Evolutionary conservation across 1,284 basidiomycete species (phyloP), one percentile per base, ranked within the genome.

Genomic region (Pisolithus thermaeus): DNA sequence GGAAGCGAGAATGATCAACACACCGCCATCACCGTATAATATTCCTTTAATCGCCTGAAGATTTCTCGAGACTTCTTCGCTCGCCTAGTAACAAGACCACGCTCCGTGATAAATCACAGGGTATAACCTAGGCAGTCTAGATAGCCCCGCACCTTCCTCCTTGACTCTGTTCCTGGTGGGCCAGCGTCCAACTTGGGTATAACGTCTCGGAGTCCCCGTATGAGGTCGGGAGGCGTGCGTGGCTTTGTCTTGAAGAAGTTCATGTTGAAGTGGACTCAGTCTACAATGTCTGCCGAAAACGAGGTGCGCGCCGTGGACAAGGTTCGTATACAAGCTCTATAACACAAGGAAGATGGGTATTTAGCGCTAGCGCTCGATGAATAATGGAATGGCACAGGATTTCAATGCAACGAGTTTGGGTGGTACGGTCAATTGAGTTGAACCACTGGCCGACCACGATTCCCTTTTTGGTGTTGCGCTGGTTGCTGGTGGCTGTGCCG

Each of bases 161-260:
- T 77, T 2, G 79, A 76, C 66, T 96, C 92, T 49, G 79, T 78
- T 12, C 87, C 87, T 18, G 85, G 81, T 37, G 85, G 79, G 2
- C 83, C 79, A 4, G 78, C 68, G 59, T 95, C 93, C 46, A 96
- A 75, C 64, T 79, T 83, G 50, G 80, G 77, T 58, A 95, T 81
- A 52, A 86, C 80, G 65, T 96, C 93, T 46, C 84, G 80, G 48
- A 95, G 74, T 36, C 83, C 78, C 47, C 84, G 79, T 32, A 95
- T 88, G 52, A 92, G 81, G 67, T 96, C 92, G 43, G 87, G 81
- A 11, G 93, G 92, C 35, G 88, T 87, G 61, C 90, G 77, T 41
- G 81, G 83, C 69, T 92, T 94, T 23, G 90, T 84, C 74, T 90
- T 93, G 83, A 96, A 96, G 76, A 96, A 95, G 72, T 96, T 96